Evolutionary conservation across 31 red algal species (phyloP), one percentile per base, ranked within the genome.

Genomic region (Asparagopsis taxiformis): DNA sequence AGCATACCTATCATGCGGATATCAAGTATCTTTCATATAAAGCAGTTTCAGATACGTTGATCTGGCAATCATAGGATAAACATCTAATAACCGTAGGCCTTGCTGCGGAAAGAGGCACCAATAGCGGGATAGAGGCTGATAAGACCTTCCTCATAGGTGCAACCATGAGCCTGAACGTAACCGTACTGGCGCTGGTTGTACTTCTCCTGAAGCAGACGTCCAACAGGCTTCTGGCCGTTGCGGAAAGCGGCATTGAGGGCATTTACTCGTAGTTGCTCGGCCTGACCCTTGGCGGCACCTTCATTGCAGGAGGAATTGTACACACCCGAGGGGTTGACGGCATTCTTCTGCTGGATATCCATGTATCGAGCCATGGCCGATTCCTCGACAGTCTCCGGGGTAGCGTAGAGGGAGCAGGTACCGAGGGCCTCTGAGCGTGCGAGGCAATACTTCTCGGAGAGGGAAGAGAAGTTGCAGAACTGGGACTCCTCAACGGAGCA

Each of bases 381-480:
- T 66, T 91, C 88, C 62, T 83, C 71, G 7, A 84, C 49, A 26
- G 68, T 77, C 56, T 91, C 88, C 34, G 88, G 88, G n/a, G 69
- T 58, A 19, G 59, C 78, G 51, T 91, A 91, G 28, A 68, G 69
- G 62, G 38, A 36, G 78, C 88, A 91, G 25, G 75, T 28, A 68
- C 71, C 70, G 26, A 59, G n/a, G 19, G 68, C 57, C 59, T 91
- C 88, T 28, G 23, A 29, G 55, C 65, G 43, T 19, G 63, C 80
- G 30, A 91, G 31, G 37, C 71, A 70, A 37, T 75, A 83, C 32
- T 78, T 54, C 41, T 60, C 73, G 3, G 88, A 41, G 36, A 60
- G 21, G 41, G 70, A 35, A 0, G 70, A 63, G 78, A 68, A 66
- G 6, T 22, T 16, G 21, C 21, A 44, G 55, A 91, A 73, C 70